Evolutionary conservation across 345 rosid species (phyloP), one percentile per base, ranked within the genome.

Genomic region (Bruguiera sexangula): DNA sequence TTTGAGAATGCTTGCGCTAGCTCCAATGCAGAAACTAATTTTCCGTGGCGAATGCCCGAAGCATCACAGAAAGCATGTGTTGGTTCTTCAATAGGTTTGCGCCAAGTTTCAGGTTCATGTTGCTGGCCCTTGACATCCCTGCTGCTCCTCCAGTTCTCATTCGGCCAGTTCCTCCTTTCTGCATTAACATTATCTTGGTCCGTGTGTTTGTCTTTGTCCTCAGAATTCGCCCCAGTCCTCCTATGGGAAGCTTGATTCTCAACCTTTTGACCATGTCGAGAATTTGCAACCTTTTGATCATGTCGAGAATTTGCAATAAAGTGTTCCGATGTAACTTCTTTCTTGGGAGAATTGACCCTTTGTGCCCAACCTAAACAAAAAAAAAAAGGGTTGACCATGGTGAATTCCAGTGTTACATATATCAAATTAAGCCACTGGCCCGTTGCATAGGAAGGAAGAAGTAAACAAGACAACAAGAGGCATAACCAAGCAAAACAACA

Each of bases 1-100:
- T 58, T 78, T 51, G 82, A 78, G 60, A 74, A 78, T 21, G 69
- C 78, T 43, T 16, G 72, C 19, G 75, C 73, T 3, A 78, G 67
- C 63, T 76, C 80, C 30, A 75, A 27, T 4, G 75, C 65, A 2
- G 83, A 76, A 53, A 58, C 70, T n/a, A 76, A 22, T 50, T 76
- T 80, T 10, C 65, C 75, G 20, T 50, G 75, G 24, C 36, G 37
- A 36, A 30, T 58, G 19, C 59, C 58, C 0, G 61, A 53, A 20
- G 55, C 54, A 27, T 63, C 61, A 22, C 27, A 9, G 43, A 60
- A 6, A 72, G 79, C 19, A 8, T 36, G 7, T 36, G 56, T 58
- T 58, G 48, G 56, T 56, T 59, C 62, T 69, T 73, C 73, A 63
- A 62, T 9, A 0, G 75, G 72, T 54, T 67, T 78, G 48, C 60